Evolutionary conservation across 805 yeast species (phyloP).

Genomic region (Ogataea trehalophila): DNA sequence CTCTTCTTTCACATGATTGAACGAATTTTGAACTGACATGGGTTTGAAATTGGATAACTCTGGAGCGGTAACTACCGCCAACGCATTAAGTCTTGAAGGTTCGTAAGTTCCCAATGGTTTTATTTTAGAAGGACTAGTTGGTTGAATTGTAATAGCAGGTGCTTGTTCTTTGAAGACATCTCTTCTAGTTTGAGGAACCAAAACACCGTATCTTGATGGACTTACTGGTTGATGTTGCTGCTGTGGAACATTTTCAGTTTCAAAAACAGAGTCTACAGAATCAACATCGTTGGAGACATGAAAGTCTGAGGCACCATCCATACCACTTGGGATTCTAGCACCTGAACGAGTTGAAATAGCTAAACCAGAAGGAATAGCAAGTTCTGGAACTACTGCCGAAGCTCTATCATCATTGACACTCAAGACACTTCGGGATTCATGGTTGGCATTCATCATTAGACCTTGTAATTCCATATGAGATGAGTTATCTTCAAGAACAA

Average conservation of each 20-base stretch:
- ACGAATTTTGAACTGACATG: not conserved
- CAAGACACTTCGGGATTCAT: slow-evolving; percentile 9
- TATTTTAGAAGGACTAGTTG: not conserved
- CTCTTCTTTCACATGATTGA: not conserved
- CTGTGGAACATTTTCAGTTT: not conserved
- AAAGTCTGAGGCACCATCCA: not conserved
- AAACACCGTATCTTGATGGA: slow-evolving; percentile 16
- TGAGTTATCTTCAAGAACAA: slow-evolving; percentile 11
- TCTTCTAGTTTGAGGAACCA: slow-evolving; percentile 15
- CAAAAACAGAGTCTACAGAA: not conserved
- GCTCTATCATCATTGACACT: slow-evolving; percentile 14
- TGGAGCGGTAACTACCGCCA: not conserved
- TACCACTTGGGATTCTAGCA: not conserved
- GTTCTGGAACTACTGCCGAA: slow-evolving; percentile 24
- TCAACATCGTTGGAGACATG: not conserved
- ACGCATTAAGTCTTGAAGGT: slow-evolving; percentile 9
- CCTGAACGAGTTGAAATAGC: not conserved
- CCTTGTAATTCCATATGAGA: slow-evolving; percentile 23
- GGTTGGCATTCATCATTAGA: slow-evolving; percentile 12
- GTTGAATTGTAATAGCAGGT: not conserved
- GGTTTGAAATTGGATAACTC: not conserved
- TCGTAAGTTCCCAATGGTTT: slow-evolving; percentile 1
- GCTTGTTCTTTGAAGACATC: slow-evolving; percentile 2
- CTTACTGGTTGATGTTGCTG: not conserved
- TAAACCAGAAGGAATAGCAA: slow-evolving; percentile 25